phyloP scores from a whole-genome alignment of 1,139 yeast species.

The Meyerozyma elateridarum region DNA sequence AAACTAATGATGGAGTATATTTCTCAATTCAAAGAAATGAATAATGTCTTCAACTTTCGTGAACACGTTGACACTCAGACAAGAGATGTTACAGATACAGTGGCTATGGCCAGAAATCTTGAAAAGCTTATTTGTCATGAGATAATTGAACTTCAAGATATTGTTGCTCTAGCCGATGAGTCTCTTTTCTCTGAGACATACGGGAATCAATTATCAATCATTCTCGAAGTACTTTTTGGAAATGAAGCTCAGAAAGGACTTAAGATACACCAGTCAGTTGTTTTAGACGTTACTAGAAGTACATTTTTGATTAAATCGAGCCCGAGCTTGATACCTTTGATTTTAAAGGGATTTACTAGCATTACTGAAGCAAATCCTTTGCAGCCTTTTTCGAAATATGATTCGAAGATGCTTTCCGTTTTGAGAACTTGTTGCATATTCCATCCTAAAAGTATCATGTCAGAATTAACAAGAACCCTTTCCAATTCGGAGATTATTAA shows the following conservation, averaged over 20 bases:
- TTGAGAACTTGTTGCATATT: constrained; percentile 2
- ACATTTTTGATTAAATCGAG: neutral
- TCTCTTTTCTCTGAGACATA: neutral
- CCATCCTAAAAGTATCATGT: neutral
- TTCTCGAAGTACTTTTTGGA: constrained; percentile 1
- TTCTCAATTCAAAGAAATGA: neutral
- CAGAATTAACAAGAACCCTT: neutral
- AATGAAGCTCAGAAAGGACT: neutral
- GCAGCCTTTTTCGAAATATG: neutral
- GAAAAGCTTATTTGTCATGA: constrained; percentile 9
- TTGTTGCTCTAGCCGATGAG: constrained; percentile 3
- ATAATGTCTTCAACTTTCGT: neutral
- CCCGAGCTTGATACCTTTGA: neutral
- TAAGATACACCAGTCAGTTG: neutral
- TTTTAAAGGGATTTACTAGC: neutral
- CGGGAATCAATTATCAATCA: neutral
- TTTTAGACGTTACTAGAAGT: neutral
- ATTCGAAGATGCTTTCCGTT: neutral
- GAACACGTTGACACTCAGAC: neutral
- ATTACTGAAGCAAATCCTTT: no score
- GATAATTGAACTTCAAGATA: constrained; percentile 6
- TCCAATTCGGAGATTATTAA: constrained; percentile 3
- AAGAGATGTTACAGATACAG: neutral
- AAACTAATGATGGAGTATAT: neutral
- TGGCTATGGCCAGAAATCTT: neutral